Evolutionary conservation across 2,329 filamentous ascomycete species (phyloP).

Genomic region (Annulohypoxylon truncatum): DNA sequence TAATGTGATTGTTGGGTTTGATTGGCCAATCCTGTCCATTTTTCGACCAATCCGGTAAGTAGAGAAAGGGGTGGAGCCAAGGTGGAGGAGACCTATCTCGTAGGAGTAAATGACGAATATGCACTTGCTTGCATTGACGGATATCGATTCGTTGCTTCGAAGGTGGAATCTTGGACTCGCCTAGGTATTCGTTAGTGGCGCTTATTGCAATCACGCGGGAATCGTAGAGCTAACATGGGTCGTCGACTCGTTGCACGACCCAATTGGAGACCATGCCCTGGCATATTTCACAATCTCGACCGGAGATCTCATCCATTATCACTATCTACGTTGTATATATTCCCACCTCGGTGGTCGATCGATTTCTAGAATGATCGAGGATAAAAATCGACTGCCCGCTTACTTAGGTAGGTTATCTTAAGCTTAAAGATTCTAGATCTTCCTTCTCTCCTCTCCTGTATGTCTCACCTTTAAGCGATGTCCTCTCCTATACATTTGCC

Average conservation of each 20-base stretch:
- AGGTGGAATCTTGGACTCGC: slow-evolving; percentile 9
- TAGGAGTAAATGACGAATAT: slow-evolving; percentile 9
- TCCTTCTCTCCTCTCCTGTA: slow-evolving; percentile 4
- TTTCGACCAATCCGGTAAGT: slow-evolving; percentile 40
- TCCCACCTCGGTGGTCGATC: slow-evolving; percentile 17
- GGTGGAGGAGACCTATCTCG: neutral
- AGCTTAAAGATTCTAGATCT: slow-evolving; percentile 17
- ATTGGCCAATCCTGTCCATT: slow-evolving; percentile 30
- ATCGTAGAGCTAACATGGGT: neutral
- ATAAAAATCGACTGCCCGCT: neutral
- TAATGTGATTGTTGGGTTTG: slow-evolving; percentile 4
- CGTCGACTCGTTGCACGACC: slow-evolving; percentile 8
- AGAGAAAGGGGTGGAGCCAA: neutral
- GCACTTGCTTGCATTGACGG: neutral
- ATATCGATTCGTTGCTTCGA: slow-evolving; percentile 19
- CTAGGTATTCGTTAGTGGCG: slow-evolving; percentile 15
- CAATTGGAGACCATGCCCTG: slow-evolving; percentile 26
- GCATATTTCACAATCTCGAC: slow-evolving; percentile 30
- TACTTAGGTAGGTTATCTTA: neutral
- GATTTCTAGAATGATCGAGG: slow-evolving; percentile 5
- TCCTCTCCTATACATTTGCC: slow-evolving; percentile 5
- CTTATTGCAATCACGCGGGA: slow-evolving; percentile 22
- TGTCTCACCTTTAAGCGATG: slow-evolving; percentile 23
- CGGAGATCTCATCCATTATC: slow-evolving; percentile 15
- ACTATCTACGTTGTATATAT: slow-evolving; percentile 4